Conservation (phyloP, 2,329 filamentous ascomycete genomes). For the Bisporella sp. region DNA sequence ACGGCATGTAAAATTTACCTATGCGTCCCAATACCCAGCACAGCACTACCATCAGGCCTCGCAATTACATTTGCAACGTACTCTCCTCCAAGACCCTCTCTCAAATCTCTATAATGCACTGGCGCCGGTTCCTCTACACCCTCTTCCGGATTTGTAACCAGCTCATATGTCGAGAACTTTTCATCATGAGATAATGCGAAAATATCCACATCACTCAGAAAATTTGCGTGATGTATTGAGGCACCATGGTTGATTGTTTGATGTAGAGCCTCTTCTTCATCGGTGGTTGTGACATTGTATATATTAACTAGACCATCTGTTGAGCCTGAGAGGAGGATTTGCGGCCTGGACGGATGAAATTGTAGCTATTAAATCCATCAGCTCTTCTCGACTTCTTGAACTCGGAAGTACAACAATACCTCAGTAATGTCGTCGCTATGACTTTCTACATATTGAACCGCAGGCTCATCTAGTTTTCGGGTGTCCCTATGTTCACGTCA, state of each 20-base stretch:
- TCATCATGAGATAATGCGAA: constrained; percentile 75
- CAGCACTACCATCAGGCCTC: constrained; percentile 52
- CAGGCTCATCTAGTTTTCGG: constrained; percentile 39
- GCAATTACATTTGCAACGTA: constrained; percentile 64
- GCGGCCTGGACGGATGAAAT: constrained; percentile 53
- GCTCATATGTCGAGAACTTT: constrained; percentile 64
- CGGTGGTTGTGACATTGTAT: constrained; percentile 61
- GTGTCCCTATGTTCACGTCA: constrained; percentile 43
- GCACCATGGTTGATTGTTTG: constrained; percentile 74
- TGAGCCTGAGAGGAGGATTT: constrained; percentile 65
- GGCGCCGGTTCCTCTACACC: constrained; percentile 41
- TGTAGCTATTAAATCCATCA: constrained; percentile 37
- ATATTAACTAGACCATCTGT: constrained; percentile 76
- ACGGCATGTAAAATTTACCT: constrained; percentile 41
- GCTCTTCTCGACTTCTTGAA: neutral
- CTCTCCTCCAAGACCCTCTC: constrained; percentile 58
- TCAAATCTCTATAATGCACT: constrained; percentile 62
- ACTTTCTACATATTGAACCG: constrained; percentile 53
- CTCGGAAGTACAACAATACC: constrained; percentile 25
- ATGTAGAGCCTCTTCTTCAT: constrained; percentile 71
- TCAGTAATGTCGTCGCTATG: constrained; percentile 64
- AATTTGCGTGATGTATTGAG: constrained; percentile 69
- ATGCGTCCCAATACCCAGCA: constrained; percentile 59
- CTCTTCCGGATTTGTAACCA: constrained; percentile 55
- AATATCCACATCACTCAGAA: constrained; percentile 57